Evolutionary conservation across 345 rosid genomes (phyloP), one percentile per base, ranked within the genome.

Genomic region (Bretschneidera sinensis): DNA sequence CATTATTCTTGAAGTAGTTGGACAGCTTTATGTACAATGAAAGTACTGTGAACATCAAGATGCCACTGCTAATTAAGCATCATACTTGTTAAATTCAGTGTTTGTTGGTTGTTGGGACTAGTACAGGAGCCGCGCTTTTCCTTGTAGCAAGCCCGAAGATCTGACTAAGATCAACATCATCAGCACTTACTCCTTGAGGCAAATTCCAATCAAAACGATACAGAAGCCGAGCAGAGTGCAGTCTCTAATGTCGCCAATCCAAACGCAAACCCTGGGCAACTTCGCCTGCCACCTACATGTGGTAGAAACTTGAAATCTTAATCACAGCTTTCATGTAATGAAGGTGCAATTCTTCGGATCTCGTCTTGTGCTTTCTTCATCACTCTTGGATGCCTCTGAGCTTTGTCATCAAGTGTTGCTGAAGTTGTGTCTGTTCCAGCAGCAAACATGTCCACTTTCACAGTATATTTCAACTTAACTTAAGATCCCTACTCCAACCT

Each of bases 341-440:
- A 71, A 71, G 59, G 18, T 73, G 25, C 21, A 14, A 71, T 16
- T 1, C 35, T 9, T 53, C 75, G 63, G 10, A 72, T 56, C 49
- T 79, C 82, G 4, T 72, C 66, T 66, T 69, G 73, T 5, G 71
- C 47, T 48, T 15, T 62, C 20, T 76, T 72, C 58, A 76, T 59
- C 17, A 62, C 57, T 51, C 52, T 19, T 16, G 77, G 80, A 35
- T 82, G 64, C 34, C 66, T 55, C 17, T 76, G 19, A 82, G 76
- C 65, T 82, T 78, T 9, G 75, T 39, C 80, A 79, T 74, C 28
- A 54, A 76, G 17, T 22, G 62, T 63, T 2, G 73, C 53, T 10
- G 33, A 57, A 13, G 79, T 62, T 0, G 83, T 76, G 18, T 81
- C 77, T 1, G 76, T 57, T 43, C 83, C 83, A 48, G 70, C 83